Percentiles rank a stretch among this genome's conserved stretches.
These are phyloP conservation scores for Saccharomyces hybrid DNA, from an alignment of 1,139 yeast species.

Conservation along the genomic window DNA sequence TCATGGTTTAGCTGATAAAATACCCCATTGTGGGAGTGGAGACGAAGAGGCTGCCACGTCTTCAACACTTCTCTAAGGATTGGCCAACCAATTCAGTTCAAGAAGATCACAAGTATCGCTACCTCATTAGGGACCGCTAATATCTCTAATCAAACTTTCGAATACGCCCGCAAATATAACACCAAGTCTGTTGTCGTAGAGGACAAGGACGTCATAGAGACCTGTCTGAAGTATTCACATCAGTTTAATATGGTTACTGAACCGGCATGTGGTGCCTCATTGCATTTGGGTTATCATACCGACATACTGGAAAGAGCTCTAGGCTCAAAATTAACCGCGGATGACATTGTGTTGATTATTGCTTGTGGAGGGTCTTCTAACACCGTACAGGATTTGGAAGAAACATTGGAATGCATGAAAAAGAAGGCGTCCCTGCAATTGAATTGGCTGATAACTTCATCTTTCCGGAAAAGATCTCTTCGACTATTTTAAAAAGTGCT, in stretches of 20 bases:
- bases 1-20: conserved; percentile 34
- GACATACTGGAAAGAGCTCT: conserved; percentile 34
- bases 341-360: conserved; percentile 49
- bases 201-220: conserved; percentile 49
- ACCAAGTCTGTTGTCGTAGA: conserved; percentile 44
- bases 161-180: conserved; percentile 34
- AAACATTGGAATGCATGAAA: conserved; percentile 4
- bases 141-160: conserved; percentile 43
- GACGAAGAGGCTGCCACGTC: conserved; percentile 54
- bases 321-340: conserved; percentile 32
- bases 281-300: conserved; percentile 43
- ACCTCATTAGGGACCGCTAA: conserved; percentile 55
- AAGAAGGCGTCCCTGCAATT: conserved; percentile 3
- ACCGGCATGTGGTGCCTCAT: conserved; percentile 72
- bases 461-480: not conserved
- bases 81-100: conserved; percentile 39
- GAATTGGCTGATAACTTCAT: not conserved
- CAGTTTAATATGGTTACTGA: conserved; percentile 49
- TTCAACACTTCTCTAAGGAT: conserved; percentile 43
- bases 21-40: conserved; percentile 52
- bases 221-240: conserved; percentile 44
- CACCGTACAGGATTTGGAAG: conserved; percentile 30
- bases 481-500: not conserved
- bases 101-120: conserved; percentile 48
- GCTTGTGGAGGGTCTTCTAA: conserved; percentile 63